Base-by-base conservation (phyloP, 805 yeast genomes). In the Spathaspora passalidarum region DNA sequence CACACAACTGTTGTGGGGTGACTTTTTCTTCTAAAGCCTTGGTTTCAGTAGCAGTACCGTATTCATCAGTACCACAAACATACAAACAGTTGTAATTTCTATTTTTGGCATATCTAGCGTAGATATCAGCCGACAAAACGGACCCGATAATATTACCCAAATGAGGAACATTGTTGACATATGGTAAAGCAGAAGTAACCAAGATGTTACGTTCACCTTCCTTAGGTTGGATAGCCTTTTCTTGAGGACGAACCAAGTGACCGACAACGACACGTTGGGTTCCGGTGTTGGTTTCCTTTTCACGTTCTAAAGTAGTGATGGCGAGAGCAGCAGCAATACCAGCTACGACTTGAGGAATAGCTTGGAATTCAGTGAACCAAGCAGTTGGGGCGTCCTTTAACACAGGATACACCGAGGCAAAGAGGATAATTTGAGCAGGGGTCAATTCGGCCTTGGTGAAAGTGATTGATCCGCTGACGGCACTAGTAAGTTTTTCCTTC, bases 11-110 rank as follows among this genome's bases (percentile, higher is more conserved):
- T 57, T 80, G 74, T 42, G 99, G 99, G 2, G 96, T 79, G 49
- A 88, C 86, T 36, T 86, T 83, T 61, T 94, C 99, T 65, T 92
- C 98, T 42, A 94, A 71, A 9, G 99, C 99, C 70, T 92, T 94
- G 22, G 99, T 94, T 68, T 94, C 99, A 13, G 99, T 94, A 40
- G 99, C 99, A 47, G 99, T 94, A 64, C 99, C 99, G 64, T 94
- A 94, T 71, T 94, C 99, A 65, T 94, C 99, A 32, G 99, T 94
- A 71, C 99, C 99, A 69, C 99, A 90, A 47, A 94, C 70, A 60
- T 73, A 94, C 53, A 94, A 72, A 17, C 96, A 76, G 65, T 91
- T 94, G 71, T 85, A 84, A 66, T 89, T 87, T 74, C 97, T 82
- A 57, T 85, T 83, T 67, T 90, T 91, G 63, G 87, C 81, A 67